Percentiles rank a stretch among this genome's conserved stretches.
Conservation (phyloP, 352 stramenopile species). For the Phytophthora europaea region DNA sequence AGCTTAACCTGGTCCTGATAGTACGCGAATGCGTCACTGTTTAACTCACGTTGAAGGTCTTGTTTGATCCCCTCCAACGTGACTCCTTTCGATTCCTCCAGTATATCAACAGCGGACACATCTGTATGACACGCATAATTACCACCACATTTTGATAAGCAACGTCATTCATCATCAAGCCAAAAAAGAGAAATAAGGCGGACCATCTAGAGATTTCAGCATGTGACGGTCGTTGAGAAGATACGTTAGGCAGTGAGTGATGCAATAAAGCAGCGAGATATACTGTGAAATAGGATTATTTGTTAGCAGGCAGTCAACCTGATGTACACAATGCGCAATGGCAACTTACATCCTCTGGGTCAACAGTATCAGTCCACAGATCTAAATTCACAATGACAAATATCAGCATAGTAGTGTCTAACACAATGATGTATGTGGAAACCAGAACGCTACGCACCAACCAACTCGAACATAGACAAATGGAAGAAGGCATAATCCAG, state of each 20-base stretch:
- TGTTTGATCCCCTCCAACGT: constrained; percentile 56
- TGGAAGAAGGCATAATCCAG: constrained; percentile 83
- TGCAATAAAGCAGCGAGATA: constrained; percentile 83
- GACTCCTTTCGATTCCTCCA: constrained; percentile 60
- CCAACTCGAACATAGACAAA: constrained; percentile 87
- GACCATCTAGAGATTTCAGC: constrained; percentile 65
- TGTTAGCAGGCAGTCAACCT: background rate
- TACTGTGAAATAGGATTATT: constrained; percentile 45
- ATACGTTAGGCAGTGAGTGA: constrained; percentile 76
- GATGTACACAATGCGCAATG: background rate
- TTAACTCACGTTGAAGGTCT: constrained; percentile 61
- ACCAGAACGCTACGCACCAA: constrained; percentile 47
- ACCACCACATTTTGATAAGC: background rate
- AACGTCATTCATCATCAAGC: background rate
- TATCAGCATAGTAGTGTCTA: background rate
- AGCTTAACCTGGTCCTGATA: constrained; percentile 52
- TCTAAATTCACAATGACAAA: constrained; percentile 32
- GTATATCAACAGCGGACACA: constrained; percentile 62
- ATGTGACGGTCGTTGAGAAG: constrained; percentile 51
- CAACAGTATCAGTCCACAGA: constrained; percentile 75
- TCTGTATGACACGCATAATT: constrained; percentile 41
- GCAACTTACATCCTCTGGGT: constrained; percentile 68
- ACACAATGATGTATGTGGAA: background rate
- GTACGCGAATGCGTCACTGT: constrained; percentile 45
- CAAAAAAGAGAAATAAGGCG: background rate